Percentiles rank a stretch among this genome's conserved stretches.
Evolutionary conservation across 495 filamentous ascomycete genomes (phyloP).

Genomic region (Lepraria neglecta): DNA sequence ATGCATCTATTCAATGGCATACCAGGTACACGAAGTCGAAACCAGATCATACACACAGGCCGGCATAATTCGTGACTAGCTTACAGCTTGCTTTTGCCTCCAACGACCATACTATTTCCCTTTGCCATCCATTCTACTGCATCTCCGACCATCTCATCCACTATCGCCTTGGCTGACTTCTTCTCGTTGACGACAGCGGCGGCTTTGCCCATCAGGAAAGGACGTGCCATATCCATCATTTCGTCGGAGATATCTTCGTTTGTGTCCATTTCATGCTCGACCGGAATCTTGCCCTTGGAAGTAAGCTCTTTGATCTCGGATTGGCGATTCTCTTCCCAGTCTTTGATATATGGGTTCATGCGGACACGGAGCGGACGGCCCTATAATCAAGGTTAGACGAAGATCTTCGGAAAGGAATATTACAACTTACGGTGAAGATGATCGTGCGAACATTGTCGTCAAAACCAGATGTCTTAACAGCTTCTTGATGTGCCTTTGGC

Average conservation of each 20-base stretch:
- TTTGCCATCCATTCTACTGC: slow-evolving; percentile 63
- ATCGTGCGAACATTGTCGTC: slow-evolving; percentile 94
- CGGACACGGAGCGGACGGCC: slow-evolving; percentile 90
- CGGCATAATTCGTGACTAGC: neutral
- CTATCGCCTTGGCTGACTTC: slow-evolving; percentile 85
- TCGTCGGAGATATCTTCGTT: slow-evolving; percentile 67
- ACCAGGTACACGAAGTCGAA: neutral
- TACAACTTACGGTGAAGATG: slow-evolving; percentile 74
- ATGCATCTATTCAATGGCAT: neutral
- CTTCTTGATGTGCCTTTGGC: slow-evolving; percentile 91
- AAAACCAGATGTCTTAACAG: slow-evolving; percentile 82
- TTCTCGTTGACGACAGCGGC: slow-evolving; percentile 89
- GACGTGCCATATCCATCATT: slow-evolving; percentile 81
- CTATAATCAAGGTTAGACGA: slow-evolving; percentile 29
- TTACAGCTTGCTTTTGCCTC: slow-evolving; percentile 48
- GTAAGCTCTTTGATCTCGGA: slow-evolving; percentile 90
- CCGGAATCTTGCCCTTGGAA: slow-evolving; percentile 79
- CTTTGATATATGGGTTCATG: slow-evolving; percentile 83
- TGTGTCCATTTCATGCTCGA: slow-evolving; percentile 89
- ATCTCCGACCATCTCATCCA: slow-evolving; percentile 90
- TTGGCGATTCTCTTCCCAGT: slow-evolving; percentile 90
- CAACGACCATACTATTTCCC: slow-evolving; percentile 55
- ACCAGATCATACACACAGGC: neutral
- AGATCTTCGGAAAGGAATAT: neutral
- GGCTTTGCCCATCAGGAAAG: slow-evolving; percentile 94